phyloP scores from a whole-genome alignment of 2,329 filamentous ascomycete species.

The Sporothrix variecibatus region DNA sequence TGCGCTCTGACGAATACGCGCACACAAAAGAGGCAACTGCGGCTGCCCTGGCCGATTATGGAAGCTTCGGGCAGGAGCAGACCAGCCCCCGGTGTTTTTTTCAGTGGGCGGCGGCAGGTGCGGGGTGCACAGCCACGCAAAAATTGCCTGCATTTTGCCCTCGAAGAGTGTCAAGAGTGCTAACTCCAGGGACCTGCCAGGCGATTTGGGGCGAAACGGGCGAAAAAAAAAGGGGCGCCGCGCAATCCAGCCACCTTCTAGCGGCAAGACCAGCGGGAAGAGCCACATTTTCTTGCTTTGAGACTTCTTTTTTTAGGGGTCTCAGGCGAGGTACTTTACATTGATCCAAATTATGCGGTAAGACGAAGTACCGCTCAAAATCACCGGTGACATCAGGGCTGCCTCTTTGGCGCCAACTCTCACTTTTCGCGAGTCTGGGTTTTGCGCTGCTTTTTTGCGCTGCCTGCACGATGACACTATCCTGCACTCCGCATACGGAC shows the following conservation, averaged over 20 bases:
- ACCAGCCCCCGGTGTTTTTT: conserved; percentile 14
- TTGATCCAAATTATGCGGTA: background rate
- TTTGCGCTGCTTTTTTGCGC: background rate
- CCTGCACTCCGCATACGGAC: background rate
- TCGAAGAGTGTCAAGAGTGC: too few relatives aligned
- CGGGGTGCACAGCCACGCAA: conserved; percentile 27
- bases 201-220: background rate
- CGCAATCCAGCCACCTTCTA: conserved; percentile 20
- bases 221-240: background rate
- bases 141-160: background rate
- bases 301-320: background rate
- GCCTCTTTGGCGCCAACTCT: background rate
- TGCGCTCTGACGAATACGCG: conserved; percentile 18
- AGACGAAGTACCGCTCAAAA: background rate
- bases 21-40: conserved; percentile 18
- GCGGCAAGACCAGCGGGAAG: conserved; percentile 12
- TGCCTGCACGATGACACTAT: conserved; percentile 3
- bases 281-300: background rate
- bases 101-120: conserved; percentile 16
- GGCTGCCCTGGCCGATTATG: background rate
- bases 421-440: background rate
- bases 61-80: conserved; percentile 6
- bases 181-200: background rate
- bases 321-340: background rate
- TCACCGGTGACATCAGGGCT: conserved; percentile 1